Percentiles rank a stretch among this genome's conserved stretches.
phyloP scores from a whole-genome alignment of 345 rosid species.

The Eucalyptus cloeziana region DNA sequence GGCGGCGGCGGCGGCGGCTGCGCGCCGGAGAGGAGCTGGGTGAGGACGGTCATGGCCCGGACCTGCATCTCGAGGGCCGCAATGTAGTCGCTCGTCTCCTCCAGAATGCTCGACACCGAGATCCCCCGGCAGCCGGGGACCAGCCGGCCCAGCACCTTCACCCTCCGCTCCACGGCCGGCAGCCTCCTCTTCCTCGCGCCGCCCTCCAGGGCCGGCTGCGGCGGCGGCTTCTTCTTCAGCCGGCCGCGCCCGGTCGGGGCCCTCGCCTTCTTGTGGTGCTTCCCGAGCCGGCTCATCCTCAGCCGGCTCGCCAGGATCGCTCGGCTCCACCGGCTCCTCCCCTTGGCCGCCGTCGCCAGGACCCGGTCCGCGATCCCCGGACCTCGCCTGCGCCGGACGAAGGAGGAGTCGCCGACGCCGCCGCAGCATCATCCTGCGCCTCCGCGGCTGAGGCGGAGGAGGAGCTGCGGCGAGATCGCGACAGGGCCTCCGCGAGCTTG shows the following conservation, averaged over 20 bases:
- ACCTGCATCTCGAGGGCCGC: slow-evolving; percentile 97
- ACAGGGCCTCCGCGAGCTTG: slow-evolving; percentile 61
- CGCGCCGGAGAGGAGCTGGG: slow-evolving; percentile 23
- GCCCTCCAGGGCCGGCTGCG: background rate
- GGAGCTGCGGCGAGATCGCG: slow-evolving; percentile 12
- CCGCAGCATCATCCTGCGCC: background rate
- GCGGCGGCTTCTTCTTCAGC: slow-evolving; percentile 9
- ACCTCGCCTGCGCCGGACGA: slow-evolving; percentile 11
- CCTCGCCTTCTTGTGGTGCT: slow-evolving; percentile 39
- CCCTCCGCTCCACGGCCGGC: slow-evolving; percentile 44
- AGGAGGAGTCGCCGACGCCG: background rate
- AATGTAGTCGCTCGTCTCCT: slow-evolving; percentile 76
- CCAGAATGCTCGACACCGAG: slow-evolving; percentile 42
- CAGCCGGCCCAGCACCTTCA: slow-evolving; percentile 43
- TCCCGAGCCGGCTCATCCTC: slow-evolving; percentile 16
- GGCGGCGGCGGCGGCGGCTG: background rate
- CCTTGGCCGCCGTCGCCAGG: slow-evolving; percentile 54
- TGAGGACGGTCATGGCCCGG: slow-evolving; percentile 61
- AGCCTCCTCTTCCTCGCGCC: background rate
- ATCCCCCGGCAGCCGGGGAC: slow-evolving; percentile 87
- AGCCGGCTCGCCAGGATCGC: slow-evolving; percentile 38
- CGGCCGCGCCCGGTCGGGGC: background rate
- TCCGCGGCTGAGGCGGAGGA: background rate
- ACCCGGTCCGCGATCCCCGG: slow-evolving; percentile 32
- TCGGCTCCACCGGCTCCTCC: slow-evolving; percentile 61